Conservation (phyloP, 2,329 filamentous ascomycete genomes). For the Colletotrichum trifolii region DNA sequence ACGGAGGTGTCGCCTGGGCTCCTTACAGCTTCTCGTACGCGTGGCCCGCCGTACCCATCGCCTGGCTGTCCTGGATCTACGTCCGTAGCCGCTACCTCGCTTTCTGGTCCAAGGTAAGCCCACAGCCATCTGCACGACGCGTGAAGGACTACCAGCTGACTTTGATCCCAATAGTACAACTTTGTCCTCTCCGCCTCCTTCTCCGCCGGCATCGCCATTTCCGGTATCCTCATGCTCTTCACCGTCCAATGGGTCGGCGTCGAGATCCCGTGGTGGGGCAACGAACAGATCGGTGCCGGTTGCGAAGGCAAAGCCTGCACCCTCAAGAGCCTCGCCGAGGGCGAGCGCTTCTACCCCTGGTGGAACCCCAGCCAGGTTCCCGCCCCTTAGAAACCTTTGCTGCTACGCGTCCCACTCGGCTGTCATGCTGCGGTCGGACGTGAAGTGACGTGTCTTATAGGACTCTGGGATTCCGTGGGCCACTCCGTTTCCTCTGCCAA, state of each 20-base stretch:
- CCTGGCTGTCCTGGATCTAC: conserved; percentile 38
- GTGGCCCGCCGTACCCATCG: conserved; percentile 39
- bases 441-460: conserved; percentile 8
- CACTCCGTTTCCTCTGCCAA: not conserved
- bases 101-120: conserved; percentile 55
- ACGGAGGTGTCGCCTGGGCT: conserved; percentile 58
- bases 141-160: conserved; percentile 15
- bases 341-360: conserved; percentile 54
- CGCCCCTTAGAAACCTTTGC: conserved; percentile 22
- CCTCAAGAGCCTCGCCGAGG: conserved; percentile 40
- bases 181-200: conserved; percentile 48
- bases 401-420: conserved; percentile 26
- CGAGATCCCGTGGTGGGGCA: conserved; percentile 46
- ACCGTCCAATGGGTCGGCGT: conserved; percentile 41
- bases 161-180: conserved; percentile 47
- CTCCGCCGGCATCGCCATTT: conserved; percentile 46
- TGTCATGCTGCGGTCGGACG: conserved; percentile 21
- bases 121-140: not conserved
- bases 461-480: not conserved
- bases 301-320: conserved; percentile 42
- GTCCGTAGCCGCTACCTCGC: conserved; percentile 49
- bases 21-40: conserved; percentile 51
- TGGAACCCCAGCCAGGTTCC: conserved; percentile 37
- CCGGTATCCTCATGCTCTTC: conserved; percentile 47
- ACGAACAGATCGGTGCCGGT: conserved; percentile 36